Evolutionary conservation across 2,329 filamentous ascomycete species (phyloP).

Genomic region (Botryotinia narcissicola): DNA sequence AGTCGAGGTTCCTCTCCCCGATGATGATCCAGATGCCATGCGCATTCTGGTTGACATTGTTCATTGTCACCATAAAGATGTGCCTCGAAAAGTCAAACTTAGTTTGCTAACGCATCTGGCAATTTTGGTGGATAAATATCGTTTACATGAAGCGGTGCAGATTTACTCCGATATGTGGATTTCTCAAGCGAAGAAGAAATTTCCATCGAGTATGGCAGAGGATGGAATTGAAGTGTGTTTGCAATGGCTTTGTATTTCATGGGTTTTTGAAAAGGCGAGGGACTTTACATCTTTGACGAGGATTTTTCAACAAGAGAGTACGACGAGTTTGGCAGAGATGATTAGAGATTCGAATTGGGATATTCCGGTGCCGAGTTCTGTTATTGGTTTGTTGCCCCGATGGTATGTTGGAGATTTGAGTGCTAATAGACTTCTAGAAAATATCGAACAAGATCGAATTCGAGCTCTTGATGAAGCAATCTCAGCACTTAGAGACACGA

Average conservation of each 20-base stretch:
- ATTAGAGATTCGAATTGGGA: neutral
- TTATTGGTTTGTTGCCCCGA: neutral
- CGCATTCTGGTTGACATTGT: conserved; percentile 38
- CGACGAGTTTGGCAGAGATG: conserved; percentile 2
- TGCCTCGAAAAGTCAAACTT: conserved; percentile 34
- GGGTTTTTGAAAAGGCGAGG: conserved; percentile 11
- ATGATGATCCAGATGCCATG: conserved; percentile 39
- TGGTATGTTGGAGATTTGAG: fast-evolving
- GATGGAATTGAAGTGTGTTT: neutral
- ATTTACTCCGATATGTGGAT: conserved; percentile 22
- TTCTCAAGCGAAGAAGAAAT: neutral
- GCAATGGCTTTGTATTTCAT: conserved; percentile 19
- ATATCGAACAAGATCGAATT: conserved; percentile 7
- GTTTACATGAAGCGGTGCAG: conserved; percentile 22
- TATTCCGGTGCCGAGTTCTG: conserved; percentile 1
- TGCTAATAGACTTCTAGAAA: neutral
- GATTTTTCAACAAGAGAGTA: conserved; percentile 7
- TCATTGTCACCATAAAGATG: conserved; percentile 29
- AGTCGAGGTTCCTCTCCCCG: conserved; percentile 33
- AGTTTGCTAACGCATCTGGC: conserved; percentile 35
- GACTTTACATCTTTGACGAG: conserved; percentile 12
- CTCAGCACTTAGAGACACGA: conserved; percentile 6
- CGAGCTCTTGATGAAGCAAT: neutral
- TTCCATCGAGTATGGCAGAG: conserved; percentile 2
- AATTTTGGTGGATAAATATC: conserved; percentile 35